These are phyloP conservation scores for Sesbania bispinosa DNA, from an alignment of 306 rosid genomes.

Conservation along the genomic window DNA sequence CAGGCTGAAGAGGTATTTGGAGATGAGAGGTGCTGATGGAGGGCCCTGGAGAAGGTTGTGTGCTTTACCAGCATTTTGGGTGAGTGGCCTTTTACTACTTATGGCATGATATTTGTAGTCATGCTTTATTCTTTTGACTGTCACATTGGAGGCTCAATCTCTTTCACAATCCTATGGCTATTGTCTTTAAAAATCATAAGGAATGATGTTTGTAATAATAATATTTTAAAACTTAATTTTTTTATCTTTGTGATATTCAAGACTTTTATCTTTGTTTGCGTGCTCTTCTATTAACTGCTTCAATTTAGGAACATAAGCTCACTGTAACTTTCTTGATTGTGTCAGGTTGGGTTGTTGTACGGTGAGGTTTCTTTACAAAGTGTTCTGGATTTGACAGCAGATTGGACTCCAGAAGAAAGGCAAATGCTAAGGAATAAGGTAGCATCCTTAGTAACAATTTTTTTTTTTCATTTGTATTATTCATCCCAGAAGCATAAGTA, in stretches of 20 bases:
- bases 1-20: conserved; percentile 95
- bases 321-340: conserved; percentile 32
- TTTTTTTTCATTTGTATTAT: conserved; percentile 3
- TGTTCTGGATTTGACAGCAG: conserved; percentile 77
- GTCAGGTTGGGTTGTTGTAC: conserved; percentile 87
- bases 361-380: conserved; percentile 82
- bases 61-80: conserved; percentile 99
- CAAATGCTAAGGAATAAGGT: conserved; percentile 93
- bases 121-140: conserved; percentile 10
- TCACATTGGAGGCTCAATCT: neutral
- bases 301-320: conserved; percentile 16
- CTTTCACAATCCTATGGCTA: neutral
- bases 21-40: conserved; percentile 99
- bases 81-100: conserved; percentile 32
- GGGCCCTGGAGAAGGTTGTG: conserved; percentile 99
- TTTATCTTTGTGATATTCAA: no score
- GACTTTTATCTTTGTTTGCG: conserved; percentile 12
- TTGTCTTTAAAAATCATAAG: neutral
- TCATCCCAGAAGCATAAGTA: conserved; percentile 4
- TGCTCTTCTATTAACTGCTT: conserved; percentile 14
- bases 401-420: conserved; percentile 90
- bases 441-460: conserved; percentile 24
- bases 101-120: conserved; percentile 12
- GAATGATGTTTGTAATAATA: conserved; percentile 6
- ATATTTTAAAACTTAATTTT: no score